Conservation (phyloP, 306 rosid genomes). For the Vigna nakashimae region DNA sequence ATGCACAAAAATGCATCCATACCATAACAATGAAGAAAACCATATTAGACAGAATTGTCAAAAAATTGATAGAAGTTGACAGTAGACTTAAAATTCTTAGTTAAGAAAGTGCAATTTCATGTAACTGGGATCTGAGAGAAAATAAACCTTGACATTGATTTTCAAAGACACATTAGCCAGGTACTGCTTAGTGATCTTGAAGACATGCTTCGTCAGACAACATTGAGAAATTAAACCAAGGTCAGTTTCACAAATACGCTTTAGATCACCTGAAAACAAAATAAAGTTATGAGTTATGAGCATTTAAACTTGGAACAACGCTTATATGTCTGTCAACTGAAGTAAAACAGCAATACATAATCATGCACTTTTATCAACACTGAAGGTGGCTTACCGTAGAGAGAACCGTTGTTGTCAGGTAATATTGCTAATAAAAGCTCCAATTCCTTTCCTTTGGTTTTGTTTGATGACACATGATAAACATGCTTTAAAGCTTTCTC, state of each 20-base stretch:
- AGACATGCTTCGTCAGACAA: conserved; percentile 89
- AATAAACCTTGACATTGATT: conserved; percentile 83
- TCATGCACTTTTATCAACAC: neutral
- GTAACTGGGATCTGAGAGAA: conserved; percentile 23
- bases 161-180: conserved; percentile 89
- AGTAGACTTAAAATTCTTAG: neutral
- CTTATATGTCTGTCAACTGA: conserved; percentile 6
- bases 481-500: conserved; percentile 78
- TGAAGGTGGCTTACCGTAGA: conserved; percentile 65
- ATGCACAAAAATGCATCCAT: conserved; percentile 6
- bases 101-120: conserved; percentile 17
- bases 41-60: conserved; percentile 7
- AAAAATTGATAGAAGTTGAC: neutral
- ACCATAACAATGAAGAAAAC: conserved; percentile 23
- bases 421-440: conserved; percentile 88
- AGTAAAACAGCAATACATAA: conserved; percentile 13
- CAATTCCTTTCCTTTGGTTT: conserved; percentile 72
- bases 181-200: conserved; percentile 82
- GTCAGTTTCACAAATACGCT: conserved; percentile 93
- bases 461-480: conserved; percentile 70
- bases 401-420: conserved; percentile 93
- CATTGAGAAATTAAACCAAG: conserved; percentile 96
- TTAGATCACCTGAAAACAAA: conserved; percentile 77
- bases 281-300: neutral
- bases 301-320: conserved; percentile 7